Conservation (phyloP, 805 yeast genomes). For the Pichia californica region DNA sequence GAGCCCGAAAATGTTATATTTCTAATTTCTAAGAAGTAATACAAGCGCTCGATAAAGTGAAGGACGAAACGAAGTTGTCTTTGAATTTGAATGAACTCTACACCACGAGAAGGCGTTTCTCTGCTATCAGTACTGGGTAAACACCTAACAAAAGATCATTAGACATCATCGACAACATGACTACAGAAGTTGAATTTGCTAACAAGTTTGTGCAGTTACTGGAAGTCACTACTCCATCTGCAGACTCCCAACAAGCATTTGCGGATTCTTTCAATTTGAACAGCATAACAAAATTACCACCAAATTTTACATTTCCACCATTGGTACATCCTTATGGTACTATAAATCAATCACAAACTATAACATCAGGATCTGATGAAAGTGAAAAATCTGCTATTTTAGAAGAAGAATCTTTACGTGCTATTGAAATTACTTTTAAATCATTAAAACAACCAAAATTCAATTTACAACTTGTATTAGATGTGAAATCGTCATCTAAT, state of each 20-base stretch:
- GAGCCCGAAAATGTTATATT: too few relatives aligned
- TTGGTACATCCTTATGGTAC: conserved; percentile 4
- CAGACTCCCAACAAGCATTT: conserved; percentile 1
- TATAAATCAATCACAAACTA: not conserved
- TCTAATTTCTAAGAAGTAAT: too few relatives aligned
- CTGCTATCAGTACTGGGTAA: too few relatives aligned
- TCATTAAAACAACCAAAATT: conserved; percentile 74
- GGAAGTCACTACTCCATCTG: conserved; percentile 2
- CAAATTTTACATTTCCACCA: conserved; percentile 6
- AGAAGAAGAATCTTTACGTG: not conserved
- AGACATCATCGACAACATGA: too few relatives aligned
- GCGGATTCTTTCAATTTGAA: conserved; percentile 1
- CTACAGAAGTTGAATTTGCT: conserved; percentile 40
- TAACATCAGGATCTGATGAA: not conserved
- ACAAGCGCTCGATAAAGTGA: too few relatives aligned
- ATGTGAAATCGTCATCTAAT: conserved; percentile 20
- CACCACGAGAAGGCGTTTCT: too few relatives aligned
- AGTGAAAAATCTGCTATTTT: not conserved
- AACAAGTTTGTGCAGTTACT: conserved; percentile 27
- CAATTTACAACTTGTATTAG: conserved; percentile 17
- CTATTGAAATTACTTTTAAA: conserved; percentile 34
- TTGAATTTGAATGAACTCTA: too few relatives aligned
- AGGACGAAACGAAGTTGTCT: too few relatives aligned
- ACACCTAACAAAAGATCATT: too few relatives aligned
- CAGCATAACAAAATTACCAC: not conserved